Evolutionary conservation across 140 eudicot genomes (phyloP).

Genomic region (Flaveria floridana): DNA sequence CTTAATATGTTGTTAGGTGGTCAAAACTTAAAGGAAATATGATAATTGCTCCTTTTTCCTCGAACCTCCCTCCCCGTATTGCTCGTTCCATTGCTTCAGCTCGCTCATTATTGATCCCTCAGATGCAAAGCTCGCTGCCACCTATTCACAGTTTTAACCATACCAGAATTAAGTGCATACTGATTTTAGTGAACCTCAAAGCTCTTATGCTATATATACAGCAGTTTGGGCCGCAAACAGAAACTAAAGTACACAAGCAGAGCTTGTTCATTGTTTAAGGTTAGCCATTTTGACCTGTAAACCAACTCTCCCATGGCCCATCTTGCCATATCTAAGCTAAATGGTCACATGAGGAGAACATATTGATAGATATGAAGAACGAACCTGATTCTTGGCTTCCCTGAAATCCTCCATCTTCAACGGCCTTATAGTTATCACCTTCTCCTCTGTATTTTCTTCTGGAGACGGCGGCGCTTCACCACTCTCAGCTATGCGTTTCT

Average conservation of each 20-base stretch:
- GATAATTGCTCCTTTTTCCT: slow-evolving; percentile 87
- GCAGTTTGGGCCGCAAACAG: too few species aligned
- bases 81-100: slow-evolving; percentile 92
- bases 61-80: slow-evolving; percentile 85
- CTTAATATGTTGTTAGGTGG: background rate
- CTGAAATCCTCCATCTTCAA: slow-evolving; percentile 72
- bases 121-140: slow-evolving; percentile 87
- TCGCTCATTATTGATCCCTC: slow-evolving; percentile 82
- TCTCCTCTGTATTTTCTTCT: slow-evolving; percentile 47
- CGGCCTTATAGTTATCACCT: slow-evolving; percentile 70
- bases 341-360: background rate
- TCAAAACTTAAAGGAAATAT: slow-evolving; percentile 53
- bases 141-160: slow-evolving; percentile 39
- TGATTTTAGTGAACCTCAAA: background rate
- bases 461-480: slow-evolving; percentile 36
- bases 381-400: slow-evolving; percentile 89
- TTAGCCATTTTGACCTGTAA: background rate
- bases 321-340: background rate
- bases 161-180: background rate
- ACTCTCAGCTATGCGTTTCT: slow-evolving; percentile 48
- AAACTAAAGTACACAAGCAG: too few species aligned
- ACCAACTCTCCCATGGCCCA: background rate
- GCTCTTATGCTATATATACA: too few species aligned
- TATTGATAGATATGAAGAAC: background rate
- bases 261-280: too few species aligned